phyloP scores from a whole-genome alignment of 805 yeast genomes.

The Spathaspora passalidarum region DNA sequence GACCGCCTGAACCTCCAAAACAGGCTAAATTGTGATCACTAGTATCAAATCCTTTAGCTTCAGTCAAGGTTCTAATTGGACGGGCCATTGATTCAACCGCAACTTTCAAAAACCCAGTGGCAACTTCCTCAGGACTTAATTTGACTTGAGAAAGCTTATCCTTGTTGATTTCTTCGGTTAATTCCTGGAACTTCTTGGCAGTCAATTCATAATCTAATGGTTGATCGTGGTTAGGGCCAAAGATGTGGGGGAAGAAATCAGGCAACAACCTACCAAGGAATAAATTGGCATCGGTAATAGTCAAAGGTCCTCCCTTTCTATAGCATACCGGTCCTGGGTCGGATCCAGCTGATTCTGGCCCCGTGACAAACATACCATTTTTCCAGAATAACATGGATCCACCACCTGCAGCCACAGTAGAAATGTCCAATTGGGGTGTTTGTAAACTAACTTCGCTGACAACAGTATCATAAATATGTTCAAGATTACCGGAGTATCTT shows the following conservation, averaged over 20 bases:
- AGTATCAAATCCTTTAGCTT: constrained; percentile 30
- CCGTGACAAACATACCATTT: constrained; percentile 38
- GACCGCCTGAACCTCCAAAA: constrained; percentile 40
- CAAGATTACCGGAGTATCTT: constrained; percentile 36
- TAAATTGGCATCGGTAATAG: constrained; percentile 39
- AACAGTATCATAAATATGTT: constrained; percentile 44
- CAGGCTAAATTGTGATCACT: constrained; percentile 30
- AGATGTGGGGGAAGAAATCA: constrained; percentile 35
- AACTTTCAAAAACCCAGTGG: constrained; percentile 31
- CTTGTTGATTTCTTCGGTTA: constrained; percentile 44
- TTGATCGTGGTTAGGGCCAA: constrained; percentile 35
- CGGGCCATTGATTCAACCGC: constrained; percentile 35
- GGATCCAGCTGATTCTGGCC: constrained; percentile 40
- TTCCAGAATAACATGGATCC: constrained; percentile 39
- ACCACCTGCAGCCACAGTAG: constrained; percentile 49
- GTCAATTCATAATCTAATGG: constrained; percentile 38
- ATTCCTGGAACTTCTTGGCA: constrained; percentile 48
- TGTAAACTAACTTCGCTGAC: constrained; percentile 43
- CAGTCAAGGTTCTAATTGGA: constrained; percentile 34
- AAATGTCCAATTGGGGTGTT: constrained; percentile 43
- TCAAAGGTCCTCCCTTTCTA: constrained; percentile 37
- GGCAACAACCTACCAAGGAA: constrained; percentile 34
- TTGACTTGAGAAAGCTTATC: constrained; percentile 17
- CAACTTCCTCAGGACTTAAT: constrained; percentile 30
- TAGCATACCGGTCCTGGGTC: constrained; percentile 43